Conservation (phyloP, 2,329 filamentous ascomycete species). For the Aspergillus cejpii region DNA sequence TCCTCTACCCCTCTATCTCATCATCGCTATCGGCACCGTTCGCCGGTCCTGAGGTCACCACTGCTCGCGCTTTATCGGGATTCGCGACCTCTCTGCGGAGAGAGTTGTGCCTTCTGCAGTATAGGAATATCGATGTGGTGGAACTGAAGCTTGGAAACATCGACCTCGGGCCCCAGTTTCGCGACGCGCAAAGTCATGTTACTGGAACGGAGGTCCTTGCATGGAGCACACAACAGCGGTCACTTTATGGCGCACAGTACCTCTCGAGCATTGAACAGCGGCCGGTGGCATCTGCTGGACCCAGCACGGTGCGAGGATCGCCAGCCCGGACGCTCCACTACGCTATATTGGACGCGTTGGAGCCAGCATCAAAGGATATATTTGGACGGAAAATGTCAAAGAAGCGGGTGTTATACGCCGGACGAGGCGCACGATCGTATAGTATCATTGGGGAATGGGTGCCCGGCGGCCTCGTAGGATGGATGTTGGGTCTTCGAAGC, state of each 20-base stretch:
- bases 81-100: conserved; percentile 74
- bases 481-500: conserved; percentile 77
- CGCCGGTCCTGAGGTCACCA: conserved; percentile 70
- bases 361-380: conserved; percentile 40
- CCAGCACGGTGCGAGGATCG: conserved; percentile 52
- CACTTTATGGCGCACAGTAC: conserved; percentile 41
- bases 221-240: conserved; percentile 54
- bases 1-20: conserved; percentile 43
- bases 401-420: conserved; percentile 64
- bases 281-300: conserved; percentile 34
- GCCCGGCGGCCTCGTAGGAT: conserved; percentile 70
- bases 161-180: conserved; percentile 63
- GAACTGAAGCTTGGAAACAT: conserved; percentile 90
- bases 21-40: conserved; percentile 40
- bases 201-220: conserved; percentile 50
- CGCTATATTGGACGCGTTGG: conserved; percentile 82
- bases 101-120: conserved; percentile 64
- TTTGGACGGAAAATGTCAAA: conserved; percentile 35
- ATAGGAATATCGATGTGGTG: conserved; percentile 61
- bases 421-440: conserved; percentile 76
- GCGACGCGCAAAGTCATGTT: conserved; percentile 38
- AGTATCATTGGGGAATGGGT: conserved; percentile 76
- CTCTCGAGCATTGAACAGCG: conserved; percentile 41
- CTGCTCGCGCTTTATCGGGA: conserved; percentile 78
- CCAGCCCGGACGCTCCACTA: conserved; percentile 74